Evolutionary conservation across 371 early-diverging fungal genomes (phyloP).

Genomic region (Apophysomyces sp.): DNA sequence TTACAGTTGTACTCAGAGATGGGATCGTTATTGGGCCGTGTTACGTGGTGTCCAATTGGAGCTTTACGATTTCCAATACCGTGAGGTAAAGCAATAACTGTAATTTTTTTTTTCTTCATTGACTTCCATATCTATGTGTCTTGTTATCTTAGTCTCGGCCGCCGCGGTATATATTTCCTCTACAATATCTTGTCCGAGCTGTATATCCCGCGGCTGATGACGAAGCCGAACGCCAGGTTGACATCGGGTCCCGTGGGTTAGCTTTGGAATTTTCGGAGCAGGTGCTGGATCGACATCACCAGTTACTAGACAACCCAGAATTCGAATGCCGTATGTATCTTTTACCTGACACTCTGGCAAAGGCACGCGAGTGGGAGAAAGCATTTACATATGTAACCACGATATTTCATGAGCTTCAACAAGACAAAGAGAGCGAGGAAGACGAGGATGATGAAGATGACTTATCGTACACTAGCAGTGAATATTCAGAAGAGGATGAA

Average conservation of each 20-base stretch:
- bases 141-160: background rate
- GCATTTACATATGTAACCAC: conserved; percentile 26
- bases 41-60: conserved; percentile 29
- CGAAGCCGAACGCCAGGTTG: background rate
- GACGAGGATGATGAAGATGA: background rate
- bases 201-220: background rate
- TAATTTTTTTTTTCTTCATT: too few relatives aligned
- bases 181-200: background rate
- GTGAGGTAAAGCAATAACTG: conserved; percentile 12
- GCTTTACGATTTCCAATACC: conserved; percentile 35
- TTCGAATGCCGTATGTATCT: conserved; percentile 29
- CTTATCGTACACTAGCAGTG: background rate
- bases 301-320: conserved; percentile 5
- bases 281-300: conserved; percentile 7
- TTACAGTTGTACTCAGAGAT: conserved; percentile 13
- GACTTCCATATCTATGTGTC: too few relatives aligned
- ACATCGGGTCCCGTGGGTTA: conserved; percentile 16
- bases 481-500: background rate
- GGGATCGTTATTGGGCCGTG: conserved; percentile 36
- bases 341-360: conserved; percentile 20
- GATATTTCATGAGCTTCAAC: conserved; percentile 21
- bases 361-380: conserved; percentile 23
- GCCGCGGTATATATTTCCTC: background rate
- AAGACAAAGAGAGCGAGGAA: background rate
- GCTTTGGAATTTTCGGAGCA: conserved; percentile 26